Evolutionary conservation across 2,329 filamentous ascomycete species (phyloP), one percentile per base, ranked within the genome.

Genomic region (Fusarium phyllophilum): DNA sequence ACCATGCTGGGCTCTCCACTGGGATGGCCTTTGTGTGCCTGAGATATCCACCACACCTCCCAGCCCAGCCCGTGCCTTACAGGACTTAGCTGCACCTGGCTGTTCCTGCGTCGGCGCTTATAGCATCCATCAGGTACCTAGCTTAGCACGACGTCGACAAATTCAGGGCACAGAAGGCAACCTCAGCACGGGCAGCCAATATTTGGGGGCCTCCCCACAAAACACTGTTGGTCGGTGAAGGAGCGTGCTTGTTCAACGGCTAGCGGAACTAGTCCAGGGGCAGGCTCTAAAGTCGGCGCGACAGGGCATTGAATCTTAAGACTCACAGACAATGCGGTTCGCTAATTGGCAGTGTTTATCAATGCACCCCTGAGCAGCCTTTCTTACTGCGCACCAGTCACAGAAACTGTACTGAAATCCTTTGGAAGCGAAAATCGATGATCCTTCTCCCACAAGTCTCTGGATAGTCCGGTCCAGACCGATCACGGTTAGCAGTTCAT

Each of bases 71-170:
- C 31, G 46, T 67, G 68, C 68, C 68, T 58, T 68, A 49, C 59
- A 59, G 46, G 14, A 46, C 34, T 29, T 36, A 31, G 41, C 55
- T 70, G 64, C 39, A 39, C 36, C 49, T 68, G 34, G 42, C 20
- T 66, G 72, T 74, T 66, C 70, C 70, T 74, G 68, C 59, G 52
- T 71, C 45, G 54, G 71, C 71, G 71, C 71, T 73, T 73, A 55
- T 49, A 55, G 41, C 18, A n/a, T 18, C n/a, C 42, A 24, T 26
- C 26, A 26, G 26, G 26, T 26, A 26, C 26, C 26, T 34, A 34
- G 31, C 44, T 46, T 24, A 34, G 31, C n/a, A 49, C 42, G 24
- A 24, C 17, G 22, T 34, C 31, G 22, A 42, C 57, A 41, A 36
- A 63, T n/a, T 38, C 58, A 41, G 22, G 60, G 39, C 38, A 52